phyloP scores from a whole-genome alignment of 352 stramenopile genomes.

The Pythium graminicola region DNA sequence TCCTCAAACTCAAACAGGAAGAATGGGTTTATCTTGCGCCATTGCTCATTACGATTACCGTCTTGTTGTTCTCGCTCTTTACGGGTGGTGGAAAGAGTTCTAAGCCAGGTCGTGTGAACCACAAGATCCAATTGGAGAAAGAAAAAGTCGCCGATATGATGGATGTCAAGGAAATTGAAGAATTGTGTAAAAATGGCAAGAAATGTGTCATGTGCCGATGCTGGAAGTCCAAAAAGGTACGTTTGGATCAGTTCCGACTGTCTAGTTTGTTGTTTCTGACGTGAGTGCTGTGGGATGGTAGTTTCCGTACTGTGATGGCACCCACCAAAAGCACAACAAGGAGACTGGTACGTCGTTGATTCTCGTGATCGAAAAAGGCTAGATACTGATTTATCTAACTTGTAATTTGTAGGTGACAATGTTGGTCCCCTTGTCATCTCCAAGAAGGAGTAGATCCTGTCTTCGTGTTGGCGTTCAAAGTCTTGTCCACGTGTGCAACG shows the following conservation, averaged over 20 bases:
- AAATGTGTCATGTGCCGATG: slow-evolving; percentile 81
- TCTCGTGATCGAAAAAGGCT: not conserved
- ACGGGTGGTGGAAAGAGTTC: slow-evolving; percentile 34
- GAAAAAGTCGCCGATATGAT: slow-evolving; percentile 76
- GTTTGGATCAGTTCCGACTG: not conserved
- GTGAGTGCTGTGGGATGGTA: slow-evolving; percentile 9
- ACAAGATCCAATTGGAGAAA: slow-evolving; percentile 61
- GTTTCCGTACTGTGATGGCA: slow-evolving; percentile 75
- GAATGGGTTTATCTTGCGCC: slow-evolving; percentile 81
- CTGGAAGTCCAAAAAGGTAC: slow-evolving; percentile 84
- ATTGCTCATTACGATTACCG: slow-evolving; percentile 67
- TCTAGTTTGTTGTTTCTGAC: not conserved
- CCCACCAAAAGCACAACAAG: slow-evolving; percentile 86
- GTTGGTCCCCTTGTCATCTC: slow-evolving; percentile 67
- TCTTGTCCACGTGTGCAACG: no score
- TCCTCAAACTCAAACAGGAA: slow-evolving; percentile 79
- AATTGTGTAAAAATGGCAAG: slow-evolving; percentile 65
- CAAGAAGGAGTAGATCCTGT: slow-evolving; percentile 36
- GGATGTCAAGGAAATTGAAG: slow-evolving; percentile 64
- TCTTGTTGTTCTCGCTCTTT: slow-evolving; percentile 70
- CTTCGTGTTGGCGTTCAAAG: not conserved
- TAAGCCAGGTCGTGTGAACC: slow-evolving; percentile 65
- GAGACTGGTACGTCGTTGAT: slow-evolving; percentile 39
- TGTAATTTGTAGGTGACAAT: slow-evolving; percentile 45
- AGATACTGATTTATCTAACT: not conserved